These are phyloP conservation scores for Panaeolus papilionaceus DNA, from an alignment of 768 basidiomycete genomes.

Conservation along the genomic window DNA sequence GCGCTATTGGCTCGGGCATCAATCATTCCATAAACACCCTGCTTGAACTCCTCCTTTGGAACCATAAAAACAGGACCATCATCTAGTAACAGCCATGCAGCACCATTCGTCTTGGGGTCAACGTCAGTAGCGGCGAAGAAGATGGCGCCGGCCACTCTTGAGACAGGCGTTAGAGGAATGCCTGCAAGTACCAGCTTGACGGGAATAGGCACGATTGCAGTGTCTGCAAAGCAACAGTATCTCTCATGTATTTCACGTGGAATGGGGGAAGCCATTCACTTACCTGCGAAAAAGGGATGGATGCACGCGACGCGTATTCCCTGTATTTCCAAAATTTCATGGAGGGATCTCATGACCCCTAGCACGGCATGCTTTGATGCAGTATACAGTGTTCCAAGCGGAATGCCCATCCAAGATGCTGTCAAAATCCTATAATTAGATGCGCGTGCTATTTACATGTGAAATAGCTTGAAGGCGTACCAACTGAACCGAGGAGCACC, in stretches of 20 bases:
- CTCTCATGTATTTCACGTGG: background rate
- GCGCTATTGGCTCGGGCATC: slow-evolving; percentile 45
- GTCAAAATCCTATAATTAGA: slow-evolving; percentile 9
- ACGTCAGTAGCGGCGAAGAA: slow-evolving; percentile 56
- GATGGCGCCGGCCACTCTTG: slow-evolving; percentile 57
- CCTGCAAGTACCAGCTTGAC: slow-evolving; percentile 53
- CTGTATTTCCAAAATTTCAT: slow-evolving; percentile 38
- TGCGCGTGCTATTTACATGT: background rate
- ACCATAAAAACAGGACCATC: slow-evolving; percentile 56
- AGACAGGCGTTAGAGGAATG: slow-evolving; percentile 52
- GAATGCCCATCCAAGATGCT: slow-evolving; percentile 59
- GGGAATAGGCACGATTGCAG: slow-evolving; percentile 47
- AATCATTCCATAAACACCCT: slow-evolving; percentile 60
- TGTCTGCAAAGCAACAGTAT: slow-evolving; percentile 41
- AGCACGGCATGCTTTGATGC: slow-evolving; percentile 62
- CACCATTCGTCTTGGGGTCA: slow-evolving; percentile 49
- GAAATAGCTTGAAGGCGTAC: slow-evolving; percentile 31
- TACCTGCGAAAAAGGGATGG: slow-evolving; percentile 62
- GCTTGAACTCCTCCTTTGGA: slow-evolving; percentile 51
- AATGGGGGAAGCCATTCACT: background rate
- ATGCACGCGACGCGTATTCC: slow-evolving; percentile 53
- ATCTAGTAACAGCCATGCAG: slow-evolving; percentile 53
- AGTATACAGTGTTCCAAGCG: slow-evolving; percentile 50
- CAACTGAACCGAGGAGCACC: slow-evolving; percentile 61
- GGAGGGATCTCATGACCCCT: slow-evolving; percentile 57